Evolutionary conservation across 495 filamentous ascomycete species (phyloP).

Genomic region (Cenococcum geophilum): DNA sequence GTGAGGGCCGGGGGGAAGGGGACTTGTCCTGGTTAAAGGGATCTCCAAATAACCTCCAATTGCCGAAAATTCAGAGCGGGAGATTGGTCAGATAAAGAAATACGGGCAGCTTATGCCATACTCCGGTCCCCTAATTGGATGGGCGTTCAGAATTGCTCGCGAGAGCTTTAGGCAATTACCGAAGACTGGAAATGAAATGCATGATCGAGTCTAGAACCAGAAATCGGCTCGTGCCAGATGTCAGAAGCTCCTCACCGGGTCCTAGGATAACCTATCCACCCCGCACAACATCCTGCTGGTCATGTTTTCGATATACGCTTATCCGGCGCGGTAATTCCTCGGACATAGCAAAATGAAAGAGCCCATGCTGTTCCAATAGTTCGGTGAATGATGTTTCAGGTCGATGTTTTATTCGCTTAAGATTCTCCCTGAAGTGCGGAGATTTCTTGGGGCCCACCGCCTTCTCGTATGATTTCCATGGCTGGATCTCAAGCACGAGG

Average conservation of each 20-base stretch:
- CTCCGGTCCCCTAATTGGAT: not conserved
- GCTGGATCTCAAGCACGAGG: constrained; percentile 40
- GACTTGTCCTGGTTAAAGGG: not conserved
- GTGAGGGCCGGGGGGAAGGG: not conserved
- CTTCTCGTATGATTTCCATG: constrained; percentile 38
- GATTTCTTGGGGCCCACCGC: constrained; percentile 28
- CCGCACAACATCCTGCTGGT: not conserved
- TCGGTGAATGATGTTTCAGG: constrained; percentile 27
- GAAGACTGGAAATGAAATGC: not conserved
- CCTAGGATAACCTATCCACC: not conserved
- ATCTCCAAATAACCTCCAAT: not conserved
- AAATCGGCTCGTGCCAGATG: not conserved
- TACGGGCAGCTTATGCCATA: not conserved
- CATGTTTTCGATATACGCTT: constrained; percentile 23
- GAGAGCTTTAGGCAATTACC: not conserved
- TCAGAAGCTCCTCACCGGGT: not conserved
- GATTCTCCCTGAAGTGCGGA: constrained; percentile 22
- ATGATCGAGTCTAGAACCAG: not conserved
- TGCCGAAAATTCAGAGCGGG: not conserved
- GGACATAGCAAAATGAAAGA: constrained; percentile 20
- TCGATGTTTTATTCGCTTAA: constrained; percentile 19
- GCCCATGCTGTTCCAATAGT: constrained; percentile 21
- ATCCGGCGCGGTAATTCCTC: constrained; percentile 24
- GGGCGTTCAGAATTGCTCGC: not conserved
- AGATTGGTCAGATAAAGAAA: not conserved